These are phyloP conservation scores for Coleophoma eucalyptorum DNA, from an alignment of 2,329 filamentous ascomycete species.

Conservation along the genomic window DNA sequence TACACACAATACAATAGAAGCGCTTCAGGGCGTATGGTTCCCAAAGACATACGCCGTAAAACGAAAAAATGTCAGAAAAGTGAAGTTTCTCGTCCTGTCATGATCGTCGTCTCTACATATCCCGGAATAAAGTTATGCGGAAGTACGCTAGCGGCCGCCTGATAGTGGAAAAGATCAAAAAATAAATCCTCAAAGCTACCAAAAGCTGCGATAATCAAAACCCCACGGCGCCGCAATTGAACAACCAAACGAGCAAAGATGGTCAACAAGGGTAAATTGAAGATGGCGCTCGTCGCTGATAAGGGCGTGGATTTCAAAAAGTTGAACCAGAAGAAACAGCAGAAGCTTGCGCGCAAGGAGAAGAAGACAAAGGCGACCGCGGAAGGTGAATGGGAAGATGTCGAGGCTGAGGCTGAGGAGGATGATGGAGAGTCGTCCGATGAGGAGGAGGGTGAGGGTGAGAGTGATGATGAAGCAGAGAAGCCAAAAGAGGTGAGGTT, in stretches of 20 bases:
- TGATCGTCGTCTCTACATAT: no score
- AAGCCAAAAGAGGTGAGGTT: no score
- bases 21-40: no score
- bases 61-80: no score
- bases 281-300: conserved; percentile 49
- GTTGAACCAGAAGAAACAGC: conserved; percentile 30
- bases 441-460: conserved; percentile 30
- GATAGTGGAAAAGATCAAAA: background rate
- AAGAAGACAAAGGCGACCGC: conserved; percentile 42
- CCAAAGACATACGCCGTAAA: no score
- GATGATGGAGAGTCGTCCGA: conserved; percentile 15
- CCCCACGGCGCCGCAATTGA: background rate
- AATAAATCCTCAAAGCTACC: no score
- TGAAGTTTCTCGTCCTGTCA: no score
- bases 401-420: conserved; percentile 25
- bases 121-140: background rate
- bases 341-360: conserved; percentile 37
- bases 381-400: conserved; percentile 36
- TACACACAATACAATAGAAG: no score
- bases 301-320: conserved; percentile 51
- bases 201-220: no score
- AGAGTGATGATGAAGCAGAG: conserved; percentile 29
- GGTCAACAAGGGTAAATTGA: conserved; percentile 40
- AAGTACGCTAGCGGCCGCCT: background rate
- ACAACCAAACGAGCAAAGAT: conserved; percentile 13